Conservation (phyloP, 352 stramenopile species). For the Elongisporangium anandrum region DNA sequence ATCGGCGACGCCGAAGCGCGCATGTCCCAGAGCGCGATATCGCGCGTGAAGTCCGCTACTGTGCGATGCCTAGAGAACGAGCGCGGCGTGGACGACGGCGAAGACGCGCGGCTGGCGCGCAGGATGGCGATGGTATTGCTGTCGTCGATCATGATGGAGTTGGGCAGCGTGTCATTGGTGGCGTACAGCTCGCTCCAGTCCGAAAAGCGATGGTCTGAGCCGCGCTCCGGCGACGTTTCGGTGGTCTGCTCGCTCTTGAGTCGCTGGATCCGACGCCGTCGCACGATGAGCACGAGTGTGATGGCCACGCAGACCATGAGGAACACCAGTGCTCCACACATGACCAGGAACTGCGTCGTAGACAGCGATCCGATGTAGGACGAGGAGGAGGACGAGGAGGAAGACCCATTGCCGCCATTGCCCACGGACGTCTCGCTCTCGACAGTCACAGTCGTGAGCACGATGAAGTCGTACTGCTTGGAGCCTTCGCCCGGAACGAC, state of each 20-base stretch:
- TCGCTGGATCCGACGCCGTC: slow-evolving; percentile 6
- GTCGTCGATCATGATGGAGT: slow-evolving; percentile 31
- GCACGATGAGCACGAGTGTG: slow-evolving; percentile 11
- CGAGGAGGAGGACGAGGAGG: slow-evolving; percentile 1
- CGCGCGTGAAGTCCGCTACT: slow-evolving; percentile 41
- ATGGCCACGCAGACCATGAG: slow-evolving; percentile 13
- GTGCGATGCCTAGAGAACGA: slow-evolving; percentile 14
- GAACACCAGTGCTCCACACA: slow-evolving; percentile 17
- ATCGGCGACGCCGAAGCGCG: slow-evolving; percentile 43
- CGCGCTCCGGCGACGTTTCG: slow-evolving; percentile 9
- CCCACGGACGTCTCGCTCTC: background rate
- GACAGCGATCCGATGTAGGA: slow-evolving; percentile 9
- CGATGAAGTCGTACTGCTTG: slow-evolving; percentile 29
- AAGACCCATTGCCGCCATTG: background rate
- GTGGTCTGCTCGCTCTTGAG: slow-evolving; percentile 4
- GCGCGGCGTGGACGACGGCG: slow-evolving; percentile 12
- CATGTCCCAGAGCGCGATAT: slow-evolving; percentile 43
- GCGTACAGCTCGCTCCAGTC: slow-evolving; percentile 48
- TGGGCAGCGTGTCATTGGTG: slow-evolving; percentile 26
- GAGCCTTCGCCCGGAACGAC: slow-evolving; percentile 13
- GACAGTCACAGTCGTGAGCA: slow-evolving; percentile 13
- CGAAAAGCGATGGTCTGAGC: slow-evolving; percentile 26
- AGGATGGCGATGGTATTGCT: slow-evolving; percentile 43
- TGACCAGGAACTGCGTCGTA: slow-evolving; percentile 16
- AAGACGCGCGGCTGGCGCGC: slow-evolving; percentile 35